Evolutionary conservation across 768 basidiomycete genomes (phyloP).

Genomic region (Harrya chromipes): DNA sequence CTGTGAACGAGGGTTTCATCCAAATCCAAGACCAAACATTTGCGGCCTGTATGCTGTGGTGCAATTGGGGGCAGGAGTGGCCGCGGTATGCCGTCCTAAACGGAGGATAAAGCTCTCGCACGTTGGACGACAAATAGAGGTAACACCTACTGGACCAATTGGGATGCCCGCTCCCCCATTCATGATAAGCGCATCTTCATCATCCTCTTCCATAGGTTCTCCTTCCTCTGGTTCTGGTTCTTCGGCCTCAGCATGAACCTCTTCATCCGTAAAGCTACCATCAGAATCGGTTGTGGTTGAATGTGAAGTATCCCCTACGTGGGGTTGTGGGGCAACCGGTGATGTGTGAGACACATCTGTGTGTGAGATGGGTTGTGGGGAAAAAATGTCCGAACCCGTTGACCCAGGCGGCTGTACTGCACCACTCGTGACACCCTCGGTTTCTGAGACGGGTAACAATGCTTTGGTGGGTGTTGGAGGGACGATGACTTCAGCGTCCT

Average conservation of each 20-base stretch:
- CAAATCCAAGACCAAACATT: slow-evolving; percentile 94
- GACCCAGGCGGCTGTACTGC: slow-evolving; percentile 91
- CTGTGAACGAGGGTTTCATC: slow-evolving; percentile 97
- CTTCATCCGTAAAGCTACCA: slow-evolving; percentile 54
- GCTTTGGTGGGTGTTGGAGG: slow-evolving; percentile 47
- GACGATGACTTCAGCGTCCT: slow-evolving; percentile 39
- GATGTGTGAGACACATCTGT: slow-evolving; percentile 24
- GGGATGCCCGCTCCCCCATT: slow-evolving; percentile 95
- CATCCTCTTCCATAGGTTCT: slow-evolving; percentile 70
- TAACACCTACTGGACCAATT: slow-evolving; percentile 73
- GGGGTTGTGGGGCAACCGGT: slow-evolving; percentile 25
- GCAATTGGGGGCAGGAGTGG: slow-evolving; percentile 87
- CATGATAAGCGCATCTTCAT: slow-evolving; percentile 85
- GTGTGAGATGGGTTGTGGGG: slow-evolving; percentile 24
- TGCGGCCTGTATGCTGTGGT: slow-evolving; percentile 79
- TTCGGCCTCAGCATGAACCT: slow-evolving; percentile 66
- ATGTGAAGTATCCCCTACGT: slow-evolving; percentile 30
- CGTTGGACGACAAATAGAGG: background rate
- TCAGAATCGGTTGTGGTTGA: slow-evolving; percentile 33
- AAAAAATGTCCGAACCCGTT: slow-evolving; percentile 44
- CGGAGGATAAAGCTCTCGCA: slow-evolving; percentile 1
- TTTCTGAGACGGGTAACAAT: slow-evolving; percentile 63
- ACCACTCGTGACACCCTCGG: slow-evolving; percentile 86
- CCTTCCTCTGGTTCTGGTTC: slow-evolving; percentile 61
- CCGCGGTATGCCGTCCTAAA: slow-evolving; percentile 78